Evolutionary conservation across 352 stramenopile genomes (phyloP).

Genomic region (Phytophthora capsici): DNA sequence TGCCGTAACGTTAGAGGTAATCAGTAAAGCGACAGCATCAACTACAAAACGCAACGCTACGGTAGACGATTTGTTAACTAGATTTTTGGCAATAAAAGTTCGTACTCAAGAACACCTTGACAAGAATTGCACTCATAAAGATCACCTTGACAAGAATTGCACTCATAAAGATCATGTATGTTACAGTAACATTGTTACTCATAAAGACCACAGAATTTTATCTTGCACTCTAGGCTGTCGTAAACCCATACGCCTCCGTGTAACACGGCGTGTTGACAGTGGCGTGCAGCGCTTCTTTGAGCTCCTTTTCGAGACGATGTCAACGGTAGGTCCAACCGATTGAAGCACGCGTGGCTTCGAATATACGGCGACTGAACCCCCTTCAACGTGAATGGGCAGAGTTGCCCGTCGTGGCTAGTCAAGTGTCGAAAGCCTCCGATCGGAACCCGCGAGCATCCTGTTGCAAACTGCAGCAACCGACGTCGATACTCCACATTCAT

Average conservation of each 20-base stretch:
- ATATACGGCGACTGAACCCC: constrained; percentile 53
- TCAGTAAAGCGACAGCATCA: too few species aligned
- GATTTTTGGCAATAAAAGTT: too few species aligned
- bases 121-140: not conserved
- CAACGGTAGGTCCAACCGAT: constrained; percentile 93
- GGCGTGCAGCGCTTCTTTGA: constrained; percentile 43
- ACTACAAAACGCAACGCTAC: too few species aligned
- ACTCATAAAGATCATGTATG: too few species aligned
- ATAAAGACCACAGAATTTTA: too few species aligned
- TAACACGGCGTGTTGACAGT: too few species aligned
- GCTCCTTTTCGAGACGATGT: constrained; percentile 58
- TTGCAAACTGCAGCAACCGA: constrained; percentile 71
- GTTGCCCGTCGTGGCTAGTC: constrained; percentile 61
- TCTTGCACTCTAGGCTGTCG: constrained; percentile 41
- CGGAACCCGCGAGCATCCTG: constrained; percentile 68
- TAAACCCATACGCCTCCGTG: constrained; percentile 53
- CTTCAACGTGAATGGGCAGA: constrained; percentile 70
- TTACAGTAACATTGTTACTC: too few species aligned
- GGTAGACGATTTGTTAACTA: too few species aligned
- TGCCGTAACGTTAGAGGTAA: too few species aligned
- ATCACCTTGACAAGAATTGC: too few species aligned
- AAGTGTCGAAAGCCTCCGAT: constrained; percentile 57
- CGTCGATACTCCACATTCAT: constrained; percentile 62
- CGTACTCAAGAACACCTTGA: too few species aligned
- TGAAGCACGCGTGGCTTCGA: constrained; percentile 72